Base-by-base conservation (phyloP, 2,329 filamentous ascomycete genomes). In the Ceratocystis diversiconidia region DNA sequence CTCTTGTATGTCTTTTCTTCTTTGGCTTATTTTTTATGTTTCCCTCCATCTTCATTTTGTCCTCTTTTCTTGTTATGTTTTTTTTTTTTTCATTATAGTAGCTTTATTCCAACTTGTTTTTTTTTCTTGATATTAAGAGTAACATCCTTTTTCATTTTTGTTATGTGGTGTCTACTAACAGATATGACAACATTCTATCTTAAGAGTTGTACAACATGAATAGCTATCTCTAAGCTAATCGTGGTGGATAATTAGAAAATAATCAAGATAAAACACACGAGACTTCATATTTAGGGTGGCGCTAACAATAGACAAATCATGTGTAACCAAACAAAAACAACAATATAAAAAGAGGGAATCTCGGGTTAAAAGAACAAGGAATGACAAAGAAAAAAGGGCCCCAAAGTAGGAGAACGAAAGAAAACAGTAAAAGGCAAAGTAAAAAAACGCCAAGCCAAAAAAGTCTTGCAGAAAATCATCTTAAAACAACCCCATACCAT, bases 371-470 rank as follows among this genome's bases (percentile, higher is more conserved):
- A 62, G 52, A n/a, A 62, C 50, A 46, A 22, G 52, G 25, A 43
- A 30, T 30, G 19, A 50, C 17, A 17, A 32, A 48, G n/a, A 12
- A 30, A 62, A 48, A 62, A 62, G 48, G 41, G 61, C 36, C 19
- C 61, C 61, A 62, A n/a, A 36, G 30, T 19, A 44, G 50, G 59
- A 55, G 61, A 10, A 50, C 70, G 61, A 57, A 69, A 46, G 44
- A 59, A 55, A 43, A 52, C 25, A 43, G 22, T 17, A 55, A 65
- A 61, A 55, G n/a, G 8, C 10, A 41, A 41, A 22, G 41, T 48
- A 3, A 43, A 44, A 50, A 32, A 30, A 43, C 36, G 36, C 25
- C 6, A 30, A 25, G 32, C 32, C 12, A 62, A 46, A 41, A 41
- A 41, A 41, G 36, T 61, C 57, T 30, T 61, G 36, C 15, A 5